These are phyloP conservation scores for Arabidopsis thaliana DNA, from an alignment of 345 rosid genomes.

Conservation along the genomic window DNA sequence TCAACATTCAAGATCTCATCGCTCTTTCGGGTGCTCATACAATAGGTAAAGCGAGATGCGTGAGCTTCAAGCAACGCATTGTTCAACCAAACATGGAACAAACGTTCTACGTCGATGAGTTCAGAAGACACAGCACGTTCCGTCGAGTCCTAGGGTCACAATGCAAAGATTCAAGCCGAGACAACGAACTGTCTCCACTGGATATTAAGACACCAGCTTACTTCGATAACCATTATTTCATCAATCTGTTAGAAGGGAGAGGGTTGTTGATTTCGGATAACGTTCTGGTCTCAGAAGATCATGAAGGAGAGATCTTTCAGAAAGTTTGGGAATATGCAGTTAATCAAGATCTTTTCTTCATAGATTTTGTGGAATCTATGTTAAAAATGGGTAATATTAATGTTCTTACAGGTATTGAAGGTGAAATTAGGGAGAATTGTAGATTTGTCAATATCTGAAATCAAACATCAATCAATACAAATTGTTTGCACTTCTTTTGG, in stretches of 20 bases:
- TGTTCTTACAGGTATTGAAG: conserved; percentile 57
- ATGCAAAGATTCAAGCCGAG: conserved; percentile 60
- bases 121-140: conserved; percentile 59
- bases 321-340: conserved; percentile 64
- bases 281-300: conserved; percentile 54
- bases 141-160: conserved; percentile 55
- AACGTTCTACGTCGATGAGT: conserved; percentile 55
- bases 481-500: too few species aligned
- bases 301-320: conserved; percentile 50
- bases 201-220: conserved; percentile 59
- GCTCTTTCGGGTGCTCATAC: conserved; percentile 83
- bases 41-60: conserved; percentile 75
- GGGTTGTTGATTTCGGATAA: conserved; percentile 72
- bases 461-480: not conserved
- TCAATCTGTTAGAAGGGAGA: conserved; percentile 64
- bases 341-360: conserved; percentile 56
- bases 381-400: conserved; percentile 74
- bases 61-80: conserved; percentile 69
- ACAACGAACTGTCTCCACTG: conserved; percentile 56
- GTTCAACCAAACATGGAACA: conserved; percentile 45
- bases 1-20: conserved; percentile 63
- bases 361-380: conserved; percentile 58
- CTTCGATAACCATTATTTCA: conserved; percentile 76
- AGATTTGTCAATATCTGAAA: conserved; percentile 54
- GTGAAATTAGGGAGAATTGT: conserved; percentile 65